Conservation (phyloP, 495 filamentous ascomycete species). For the Neurospora terricola region DNA sequence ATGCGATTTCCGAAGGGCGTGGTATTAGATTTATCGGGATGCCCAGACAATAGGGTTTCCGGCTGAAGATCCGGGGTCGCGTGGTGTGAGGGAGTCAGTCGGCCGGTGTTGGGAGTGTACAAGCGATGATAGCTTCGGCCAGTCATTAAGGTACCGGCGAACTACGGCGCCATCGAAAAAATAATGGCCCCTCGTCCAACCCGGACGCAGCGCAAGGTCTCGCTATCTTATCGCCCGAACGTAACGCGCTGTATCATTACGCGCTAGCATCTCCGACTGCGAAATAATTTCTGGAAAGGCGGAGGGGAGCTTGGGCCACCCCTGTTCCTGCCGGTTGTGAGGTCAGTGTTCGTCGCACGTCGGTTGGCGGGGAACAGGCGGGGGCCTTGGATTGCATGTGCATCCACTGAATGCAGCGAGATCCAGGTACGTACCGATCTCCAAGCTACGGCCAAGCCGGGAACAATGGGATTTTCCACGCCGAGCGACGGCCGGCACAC, state of each 20-base stretch:
- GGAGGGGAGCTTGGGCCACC: constrained; percentile 2
- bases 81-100: background rate
- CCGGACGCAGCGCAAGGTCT: background rate
- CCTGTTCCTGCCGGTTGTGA: background rate
- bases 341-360: background rate
- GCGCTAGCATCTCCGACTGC: background rate
- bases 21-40: background rate
- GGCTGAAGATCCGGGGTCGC: background rate
- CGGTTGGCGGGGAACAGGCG: background rate
- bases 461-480: background rate
- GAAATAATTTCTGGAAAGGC: background rate
- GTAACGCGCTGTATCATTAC: background rate
- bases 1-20: background rate
- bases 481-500: background rate
- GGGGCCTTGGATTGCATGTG: background rate
- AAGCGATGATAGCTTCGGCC: background rate
- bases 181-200: background rate
- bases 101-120: background rate
- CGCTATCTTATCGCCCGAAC: background rate
- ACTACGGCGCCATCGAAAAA: background rate
- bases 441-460: background rate
- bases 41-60: background rate
- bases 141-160: background rate
- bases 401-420: background rate
- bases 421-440: background rate